Percentiles rank a stretch among this genome's conserved stretches.
Conservation (phyloP, 2,329 filamentous ascomycete species). For the Lecanicillium sp. region DNA sequence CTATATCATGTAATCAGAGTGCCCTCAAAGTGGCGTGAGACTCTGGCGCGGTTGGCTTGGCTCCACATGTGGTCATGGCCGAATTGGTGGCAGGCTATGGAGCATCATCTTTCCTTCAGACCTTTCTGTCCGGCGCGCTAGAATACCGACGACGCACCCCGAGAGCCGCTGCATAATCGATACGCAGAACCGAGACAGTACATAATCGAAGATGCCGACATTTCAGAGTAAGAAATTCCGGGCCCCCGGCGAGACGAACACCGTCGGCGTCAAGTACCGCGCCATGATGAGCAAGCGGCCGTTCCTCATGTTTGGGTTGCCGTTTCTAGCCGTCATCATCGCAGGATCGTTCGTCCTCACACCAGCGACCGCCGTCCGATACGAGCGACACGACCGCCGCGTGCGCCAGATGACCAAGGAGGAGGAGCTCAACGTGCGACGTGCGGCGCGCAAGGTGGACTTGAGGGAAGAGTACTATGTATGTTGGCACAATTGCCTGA, state of each 20-base stretch:
- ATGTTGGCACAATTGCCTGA: too few species aligned
- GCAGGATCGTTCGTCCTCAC: constrained; percentile 91
- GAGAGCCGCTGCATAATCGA: too few species aligned
- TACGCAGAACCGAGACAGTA: too few species aligned
- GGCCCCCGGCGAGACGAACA: constrained; percentile 57
- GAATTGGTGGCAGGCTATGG: too few species aligned
- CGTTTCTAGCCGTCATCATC: constrained; percentile 85
- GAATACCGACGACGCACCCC: too few species aligned
- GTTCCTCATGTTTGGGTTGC: constrained; percentile 88
- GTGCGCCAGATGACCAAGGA: constrained; percentile 79
- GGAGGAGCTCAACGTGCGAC: constrained; percentile 77
- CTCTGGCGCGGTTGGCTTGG: too few species aligned
- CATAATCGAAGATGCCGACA: constrained; percentile 30
- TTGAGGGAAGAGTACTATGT: constrained; percentile 86
- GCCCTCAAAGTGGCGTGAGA: too few species aligned
- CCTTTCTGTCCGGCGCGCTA: too few species aligned
- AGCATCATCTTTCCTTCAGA: too few species aligned
- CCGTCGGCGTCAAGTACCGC: constrained; percentile 72
- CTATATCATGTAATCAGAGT: too few species aligned
- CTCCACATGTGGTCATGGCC: too few species aligned
- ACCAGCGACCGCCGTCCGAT: constrained; percentile 85
- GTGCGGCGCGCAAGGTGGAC: constrained; percentile 63
- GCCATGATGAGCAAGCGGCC: constrained; percentile 68
- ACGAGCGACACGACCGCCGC: constrained; percentile 87
- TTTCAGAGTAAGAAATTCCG: constrained; percentile 70